Percentiles rank a stretch among this genome's conserved stretches.
These are phyloP conservation scores for Camellia sinensis DNA, from an alignment of 148 eudicot species.

Conservation along the genomic window DNA sequence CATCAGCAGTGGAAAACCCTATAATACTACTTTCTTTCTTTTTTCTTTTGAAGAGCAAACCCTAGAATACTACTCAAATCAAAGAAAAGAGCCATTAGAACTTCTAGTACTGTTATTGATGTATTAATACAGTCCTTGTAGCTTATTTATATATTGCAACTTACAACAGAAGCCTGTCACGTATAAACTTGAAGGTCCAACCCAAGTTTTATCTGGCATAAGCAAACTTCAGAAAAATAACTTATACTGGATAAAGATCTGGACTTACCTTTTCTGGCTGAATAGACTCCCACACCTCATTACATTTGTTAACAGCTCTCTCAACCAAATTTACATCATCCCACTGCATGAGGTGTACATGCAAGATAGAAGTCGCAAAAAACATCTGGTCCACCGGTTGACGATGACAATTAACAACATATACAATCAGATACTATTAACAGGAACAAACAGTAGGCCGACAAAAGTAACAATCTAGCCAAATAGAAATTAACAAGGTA, in stretches of 20 bases:
- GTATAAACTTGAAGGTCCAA: neutral
- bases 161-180: neutral
- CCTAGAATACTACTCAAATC: neutral
- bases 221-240: conserved; percentile 1
- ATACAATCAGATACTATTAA: conserved; percentile 1
- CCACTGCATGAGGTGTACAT: conserved; percentile 93
- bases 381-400: conserved; percentile 64
- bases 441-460: conserved; percentile 11
- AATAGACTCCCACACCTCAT: conserved; percentile 75
- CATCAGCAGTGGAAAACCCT: neutral
- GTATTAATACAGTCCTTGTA: neutral
- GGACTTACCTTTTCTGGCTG: conserved; percentile 62
- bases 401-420: conserved; percentile 17
- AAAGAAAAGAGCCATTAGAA: neutral
- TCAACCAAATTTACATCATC: conserved; percentile 66
- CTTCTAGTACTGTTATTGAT: neutral
- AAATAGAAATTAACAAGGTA: conserved; percentile 9
- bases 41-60: neutral
- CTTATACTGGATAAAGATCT: neutral
- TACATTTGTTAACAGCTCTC: conserved; percentile 67
- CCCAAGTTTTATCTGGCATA: conserved; percentile 2
- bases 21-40: neutral
- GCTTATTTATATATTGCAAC: neutral
- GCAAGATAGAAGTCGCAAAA: conserved; percentile 87
- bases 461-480: neutral